Conservation (phyloP, 176 grass and related monocot genomes). For the Juncus inflexus region DNA sequence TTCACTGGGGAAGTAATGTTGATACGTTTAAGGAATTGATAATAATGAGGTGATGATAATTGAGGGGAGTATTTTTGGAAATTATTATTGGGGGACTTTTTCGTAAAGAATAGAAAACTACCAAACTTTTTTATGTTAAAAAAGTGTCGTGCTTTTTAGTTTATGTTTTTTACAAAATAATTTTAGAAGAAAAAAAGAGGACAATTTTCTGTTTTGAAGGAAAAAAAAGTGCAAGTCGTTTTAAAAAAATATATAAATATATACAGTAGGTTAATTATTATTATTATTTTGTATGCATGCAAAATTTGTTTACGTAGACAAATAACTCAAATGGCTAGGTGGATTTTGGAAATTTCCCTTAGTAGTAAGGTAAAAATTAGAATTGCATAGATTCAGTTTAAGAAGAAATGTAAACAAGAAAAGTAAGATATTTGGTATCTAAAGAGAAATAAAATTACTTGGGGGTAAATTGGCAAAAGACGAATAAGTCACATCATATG, state of each 20-base stretch:
- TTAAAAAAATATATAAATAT: no score
- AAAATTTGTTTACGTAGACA: no score
- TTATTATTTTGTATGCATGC: no score
- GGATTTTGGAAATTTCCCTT: background rate
- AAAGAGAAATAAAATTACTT: slow-evolving; percentile 32
- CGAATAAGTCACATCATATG: slow-evolving; percentile 60
- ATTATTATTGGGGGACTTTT: no score
- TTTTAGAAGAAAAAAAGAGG: background rate
- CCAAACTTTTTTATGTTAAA: no score
- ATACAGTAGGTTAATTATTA: no score
- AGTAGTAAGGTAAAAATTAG: background rate
- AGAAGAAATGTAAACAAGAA: background rate
- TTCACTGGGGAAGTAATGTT: slow-evolving; percentile 2
- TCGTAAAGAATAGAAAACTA: no score
- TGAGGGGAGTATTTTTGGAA: no score
- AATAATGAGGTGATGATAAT: no score
- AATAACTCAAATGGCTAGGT: background rate
- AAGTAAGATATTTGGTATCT: background rate
- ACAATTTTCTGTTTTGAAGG: background rate
- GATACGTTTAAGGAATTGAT: no score
- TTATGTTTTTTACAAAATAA: background rate
- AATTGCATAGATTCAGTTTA: background rate
- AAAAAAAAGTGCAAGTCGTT: background rate
- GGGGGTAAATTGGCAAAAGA: slow-evolving; percentile 62
- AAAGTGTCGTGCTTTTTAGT: no score